Base-by-base conservation (phyloP, 805 yeast genomes). In the Candida incommunis region DNA sequence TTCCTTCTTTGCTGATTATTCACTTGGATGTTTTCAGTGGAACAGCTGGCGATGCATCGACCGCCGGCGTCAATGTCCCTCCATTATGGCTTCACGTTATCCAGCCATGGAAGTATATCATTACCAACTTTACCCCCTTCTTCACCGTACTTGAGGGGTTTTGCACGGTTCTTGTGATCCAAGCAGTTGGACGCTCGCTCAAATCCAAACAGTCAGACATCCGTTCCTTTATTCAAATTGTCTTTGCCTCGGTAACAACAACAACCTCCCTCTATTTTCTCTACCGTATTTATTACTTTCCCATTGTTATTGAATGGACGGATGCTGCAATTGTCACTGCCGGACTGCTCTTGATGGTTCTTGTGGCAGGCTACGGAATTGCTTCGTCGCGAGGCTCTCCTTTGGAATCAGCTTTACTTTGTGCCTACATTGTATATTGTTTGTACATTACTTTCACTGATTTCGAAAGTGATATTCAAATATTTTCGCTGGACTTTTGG, bases 391-490 rank as follows among this genome's bases (percentile, higher is more conserved):
- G 74, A 48, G 96, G 96, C 2, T 80, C 90, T n/a, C 79, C 90
- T n/a, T 72, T 88, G 43, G 98, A 92, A 63, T 75, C 87, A 25
- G 82, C 95, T 11, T 65, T 90, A 47, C 70, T 92, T 55, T 79
- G 87, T 58, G 90, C 94, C 5, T 92, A 92, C 62, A 80, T 90
- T 49, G 95, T 92, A 23, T 82, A 94, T 58, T 86, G 95, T 55
- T 77, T 88, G 49, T 92, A 92, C 61, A 94, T 88, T 58, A 78
- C 95, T 2, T 86, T 90, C 55, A 96, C 97, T 1, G 87, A 83
- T 53, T 71, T 90, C 50, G 80, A 88, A 4, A 31, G 37, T n/a
- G 37, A 31, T 31, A 18, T 31, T 4, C 37, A 31, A n/a, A 7
- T 31, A 13, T 31, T 31, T n/a, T 31, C 37, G 4, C 20, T 31